Conservation (phyloP, 176 grass and related monocot species). For the Microstegium vimineum region DNA sequence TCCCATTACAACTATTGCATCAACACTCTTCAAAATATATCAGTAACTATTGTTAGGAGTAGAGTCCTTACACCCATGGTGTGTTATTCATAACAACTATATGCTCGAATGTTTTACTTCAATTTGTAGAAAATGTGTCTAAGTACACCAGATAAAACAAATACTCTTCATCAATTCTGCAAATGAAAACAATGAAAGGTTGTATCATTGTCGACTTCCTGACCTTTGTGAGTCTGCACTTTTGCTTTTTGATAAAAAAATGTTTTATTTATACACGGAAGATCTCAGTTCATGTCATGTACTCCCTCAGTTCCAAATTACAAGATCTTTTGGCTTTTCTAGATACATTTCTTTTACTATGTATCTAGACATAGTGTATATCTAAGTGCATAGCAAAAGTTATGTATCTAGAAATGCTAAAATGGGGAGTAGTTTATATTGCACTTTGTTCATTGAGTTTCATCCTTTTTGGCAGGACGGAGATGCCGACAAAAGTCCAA, state of each 20-base stretch:
- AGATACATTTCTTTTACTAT: too few relatives aligned
- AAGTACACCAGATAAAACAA: constrained; percentile 19
- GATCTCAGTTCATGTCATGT: background rate
- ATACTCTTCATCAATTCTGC: background rate
- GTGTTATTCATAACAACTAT: background rate
- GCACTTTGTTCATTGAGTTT: background rate
- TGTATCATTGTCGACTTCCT: constrained; percentile 11
- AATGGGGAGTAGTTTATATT: background rate
- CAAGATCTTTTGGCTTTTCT: too few relatives aligned
- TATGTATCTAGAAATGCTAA: too few relatives aligned
- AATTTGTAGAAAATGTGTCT: constrained; percentile 3
- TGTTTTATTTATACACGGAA: constrained; percentile 2
- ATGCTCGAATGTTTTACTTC: background rate
- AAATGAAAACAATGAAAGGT: background rate
- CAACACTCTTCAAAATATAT: background rate
- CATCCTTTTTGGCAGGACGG: constrained; percentile 37
- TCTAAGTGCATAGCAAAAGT: too few relatives aligned
- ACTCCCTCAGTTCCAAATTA: too few relatives aligned
- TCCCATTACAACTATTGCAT: background rate
- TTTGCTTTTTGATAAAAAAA: constrained; percentile 1
- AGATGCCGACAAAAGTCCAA: constrained; percentile 48
- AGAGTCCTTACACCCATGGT: background rate
- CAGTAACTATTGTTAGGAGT: background rate
- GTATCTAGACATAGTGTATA: too few relatives aligned
- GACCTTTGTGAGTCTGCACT: background rate